Base-by-base conservation (phyloP, 768 basidiomycete genomes). In the Calocybe indica region DNA sequence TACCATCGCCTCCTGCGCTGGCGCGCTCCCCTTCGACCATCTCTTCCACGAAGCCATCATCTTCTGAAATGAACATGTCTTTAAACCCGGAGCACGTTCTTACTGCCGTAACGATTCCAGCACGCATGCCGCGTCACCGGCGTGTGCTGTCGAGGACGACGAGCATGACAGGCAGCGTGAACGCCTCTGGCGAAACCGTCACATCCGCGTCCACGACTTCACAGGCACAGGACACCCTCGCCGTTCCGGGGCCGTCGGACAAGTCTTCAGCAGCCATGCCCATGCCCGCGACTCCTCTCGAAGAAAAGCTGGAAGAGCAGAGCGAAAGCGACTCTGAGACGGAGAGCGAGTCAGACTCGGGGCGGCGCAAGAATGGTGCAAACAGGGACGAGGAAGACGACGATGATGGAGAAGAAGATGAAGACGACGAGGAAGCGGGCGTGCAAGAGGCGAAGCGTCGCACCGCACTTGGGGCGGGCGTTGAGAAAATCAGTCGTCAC, bases 401-500 rank as follows among this genome's bases (percentile, higher is more conserved):
- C 8, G 54, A 53, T 0, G 46, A 55, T 1, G 56, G 52, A 3
- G 53, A 52, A 12, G 50, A 55, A 1, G 55, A 56, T 0, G 58
- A 59, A 0, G 55, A 56, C 0, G 54, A 58, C 0, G 53, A 56
- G 1, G 53, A 56, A 0, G 54, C 52, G 2, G 46, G 46, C 5
- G 48, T 41, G 10, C 41, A 34, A n/a, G 13, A 51, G 14, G 34
- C 6, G 30, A 36, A 45, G 30, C 13, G 53, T 9, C 52, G 42
- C 40, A 57, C 50, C 0, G 56, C 50, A 0, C 49, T 57, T 7
- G 52, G 54, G 0, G 58, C 58, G 13, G 54, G 56, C 10, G 48
- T 55, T 14, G 58, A 59, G 45, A 59, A 59, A 52, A 49, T 59
- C 28, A 59, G 58, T 40, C 52, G 58, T n/a, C 58, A 59, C 42